Conservation (phyloP, 768 basidiomycete species). For the Suillus luteus region DNA sequence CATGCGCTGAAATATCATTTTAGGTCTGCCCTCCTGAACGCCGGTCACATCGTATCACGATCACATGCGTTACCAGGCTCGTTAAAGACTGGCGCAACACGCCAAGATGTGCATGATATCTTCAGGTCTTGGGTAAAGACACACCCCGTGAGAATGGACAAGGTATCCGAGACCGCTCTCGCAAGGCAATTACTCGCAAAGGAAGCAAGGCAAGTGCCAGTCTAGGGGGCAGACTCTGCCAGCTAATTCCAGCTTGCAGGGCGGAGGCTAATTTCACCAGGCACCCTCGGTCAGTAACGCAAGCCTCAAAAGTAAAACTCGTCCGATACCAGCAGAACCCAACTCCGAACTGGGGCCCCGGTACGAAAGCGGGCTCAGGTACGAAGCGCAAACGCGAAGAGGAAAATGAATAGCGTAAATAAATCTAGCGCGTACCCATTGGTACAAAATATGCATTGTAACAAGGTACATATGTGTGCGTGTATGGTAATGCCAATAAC, state of each 20-base stretch:
- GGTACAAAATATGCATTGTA: slow-evolving; percentile 5
- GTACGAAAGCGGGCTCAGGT: slow-evolving; percentile 55
- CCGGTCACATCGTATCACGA: slow-evolving; percentile 80
- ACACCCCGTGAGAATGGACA: slow-evolving; percentile 83
- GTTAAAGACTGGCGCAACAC: slow-evolving; percentile 84
- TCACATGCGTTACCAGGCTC: slow-evolving; percentile 91
- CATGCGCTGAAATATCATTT: not conserved
- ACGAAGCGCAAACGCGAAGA: slow-evolving; percentile 31
- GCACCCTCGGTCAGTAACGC: slow-evolving; percentile 65
- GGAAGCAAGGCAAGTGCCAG: slow-evolving; percentile 57
- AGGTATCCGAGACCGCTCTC: slow-evolving; percentile 75
- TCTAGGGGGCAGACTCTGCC: not conserved
- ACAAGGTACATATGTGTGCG: not conserved
- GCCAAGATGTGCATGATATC: slow-evolving; percentile 74
- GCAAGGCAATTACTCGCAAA: slow-evolving; percentile 67
- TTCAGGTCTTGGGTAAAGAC: slow-evolving; percentile 82
- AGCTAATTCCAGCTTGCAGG: slow-evolving; percentile 35
- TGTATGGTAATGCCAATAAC: not conserved
- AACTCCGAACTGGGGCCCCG: slow-evolving; percentile 91
- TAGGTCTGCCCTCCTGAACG: slow-evolving; percentile 89
- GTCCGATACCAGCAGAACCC: slow-evolving; percentile 93
- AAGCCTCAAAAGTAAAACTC: slow-evolving; percentile 68
- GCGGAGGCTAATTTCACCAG: slow-evolving; percentile 70
- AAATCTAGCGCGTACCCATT: not conserved
- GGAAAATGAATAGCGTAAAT: slow-evolving; percentile 16